A percentile compares a stretch with the other conserved stretches of the same genome.
These are phyloP conservation scores for Ganoderma leucocontextum DNA, from an alignment of 1,284 basidiomycete genomes.

Conservation along the genomic window DNA sequence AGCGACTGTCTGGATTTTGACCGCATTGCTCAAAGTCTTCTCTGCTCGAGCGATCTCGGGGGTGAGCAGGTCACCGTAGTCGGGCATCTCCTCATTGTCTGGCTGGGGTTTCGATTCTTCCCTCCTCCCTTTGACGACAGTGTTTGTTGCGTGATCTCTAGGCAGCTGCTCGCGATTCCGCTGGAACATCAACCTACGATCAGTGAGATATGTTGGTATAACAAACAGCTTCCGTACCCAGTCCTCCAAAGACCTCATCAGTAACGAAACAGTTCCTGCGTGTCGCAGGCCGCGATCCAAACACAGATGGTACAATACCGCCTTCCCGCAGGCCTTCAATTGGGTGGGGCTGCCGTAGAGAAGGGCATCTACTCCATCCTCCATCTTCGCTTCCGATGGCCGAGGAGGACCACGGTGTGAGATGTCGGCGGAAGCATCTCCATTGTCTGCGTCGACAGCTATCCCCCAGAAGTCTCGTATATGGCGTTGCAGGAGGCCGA, in stretches of 20 bases:
- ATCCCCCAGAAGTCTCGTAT: neutral
- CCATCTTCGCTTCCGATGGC: neutral
- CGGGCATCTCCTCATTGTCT: neutral
- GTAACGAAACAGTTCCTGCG: neutral
- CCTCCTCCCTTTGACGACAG: no score
- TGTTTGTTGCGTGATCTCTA: neutral
- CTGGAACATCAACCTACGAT: neutral
- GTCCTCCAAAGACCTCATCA: neutral
- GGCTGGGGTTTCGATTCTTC: neutral
- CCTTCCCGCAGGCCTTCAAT: neutral
- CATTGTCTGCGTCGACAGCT: neutral
- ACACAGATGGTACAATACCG: neutral
- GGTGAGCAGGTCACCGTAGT: neutral
- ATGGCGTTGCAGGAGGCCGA: neutral
- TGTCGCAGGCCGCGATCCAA: neutral
- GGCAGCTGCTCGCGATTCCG: neutral
- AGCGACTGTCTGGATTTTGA: neutral
- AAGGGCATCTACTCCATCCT: neutral
- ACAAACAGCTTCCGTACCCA: neutral
- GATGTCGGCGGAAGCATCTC: neutral
- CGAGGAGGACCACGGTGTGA: neutral
- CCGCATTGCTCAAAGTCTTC: neutral
- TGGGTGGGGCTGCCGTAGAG: neutral
- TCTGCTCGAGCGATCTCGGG: neutral
- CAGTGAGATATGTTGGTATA: no score